Percentiles rank a stretch among this genome's conserved stretches.
phyloP scores from a whole-genome alignment of 2,329 filamentous ascomycete genomes.

The Phaeosphaeriaceae sp. region DNA sequence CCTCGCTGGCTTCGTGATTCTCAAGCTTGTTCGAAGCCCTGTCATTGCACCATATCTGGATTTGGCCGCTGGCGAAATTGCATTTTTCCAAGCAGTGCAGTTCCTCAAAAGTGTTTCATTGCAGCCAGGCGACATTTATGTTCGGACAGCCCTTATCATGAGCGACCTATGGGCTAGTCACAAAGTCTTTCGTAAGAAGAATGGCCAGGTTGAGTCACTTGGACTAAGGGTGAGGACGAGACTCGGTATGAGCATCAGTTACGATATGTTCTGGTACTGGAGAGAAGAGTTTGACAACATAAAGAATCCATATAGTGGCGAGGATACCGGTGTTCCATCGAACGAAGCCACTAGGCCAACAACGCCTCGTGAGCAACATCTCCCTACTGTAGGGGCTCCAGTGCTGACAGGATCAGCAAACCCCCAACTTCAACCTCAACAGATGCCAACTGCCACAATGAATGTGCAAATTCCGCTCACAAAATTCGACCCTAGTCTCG shows the following conservation, averaged over 20 bases:
- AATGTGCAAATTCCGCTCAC: slow-evolving; percentile 25
- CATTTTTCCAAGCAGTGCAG: slow-evolving; percentile 40
- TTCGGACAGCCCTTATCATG: slow-evolving; percentile 40
- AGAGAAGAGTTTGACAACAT: slow-evolving; percentile 47
- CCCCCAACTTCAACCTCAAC: slow-evolving; percentile 18
- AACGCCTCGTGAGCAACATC: slow-evolving; percentile 35
- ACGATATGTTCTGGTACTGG: slow-evolving; percentile 51
- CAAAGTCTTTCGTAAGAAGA: slow-evolving; percentile 40
- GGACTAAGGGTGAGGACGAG: slow-evolving; percentile 40
- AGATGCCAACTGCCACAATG: slow-evolving; percentile 20
- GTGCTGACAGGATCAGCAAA: slow-evolving; percentile 26
- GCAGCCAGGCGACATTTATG: slow-evolving; percentile 41
- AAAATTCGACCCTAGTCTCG: slow-evolving; percentile 37
- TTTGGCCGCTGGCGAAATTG: slow-evolving; percentile 40
- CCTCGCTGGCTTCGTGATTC: slow-evolving; percentile 41
- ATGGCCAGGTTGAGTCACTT: slow-evolving; percentile 41
- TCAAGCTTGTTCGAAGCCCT: slow-evolving; percentile 39
- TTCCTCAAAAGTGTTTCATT: slow-evolving; percentile 43
- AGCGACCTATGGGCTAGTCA: slow-evolving; percentile 44
- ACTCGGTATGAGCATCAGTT: slow-evolving; percentile 47
- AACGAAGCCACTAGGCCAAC: slow-evolving; percentile 31
- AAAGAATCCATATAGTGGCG: slow-evolving; percentile 45
- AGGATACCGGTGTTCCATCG: slow-evolving; percentile 28
- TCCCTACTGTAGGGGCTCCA: neutral
- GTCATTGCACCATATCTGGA: slow-evolving; percentile 39